phyloP scores from a whole-genome alignment of 805 yeast species.

The Candida ovalis region DNA sequence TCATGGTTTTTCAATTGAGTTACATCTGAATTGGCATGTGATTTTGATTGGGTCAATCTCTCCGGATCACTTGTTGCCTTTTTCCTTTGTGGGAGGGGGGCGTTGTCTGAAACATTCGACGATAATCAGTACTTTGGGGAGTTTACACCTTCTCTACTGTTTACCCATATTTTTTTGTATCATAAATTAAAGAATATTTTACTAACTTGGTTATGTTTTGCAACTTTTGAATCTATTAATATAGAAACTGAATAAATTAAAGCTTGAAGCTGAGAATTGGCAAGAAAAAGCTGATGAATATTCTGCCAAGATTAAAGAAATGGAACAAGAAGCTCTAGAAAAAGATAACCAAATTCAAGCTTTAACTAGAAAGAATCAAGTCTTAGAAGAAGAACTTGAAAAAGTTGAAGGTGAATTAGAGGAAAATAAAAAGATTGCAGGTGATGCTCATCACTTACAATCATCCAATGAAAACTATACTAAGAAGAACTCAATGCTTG shows the following conservation, averaged over 20 bases:
- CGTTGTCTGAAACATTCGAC: not conserved
- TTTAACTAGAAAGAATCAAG: conserved; percentile 85
- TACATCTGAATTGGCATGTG: not conserved
- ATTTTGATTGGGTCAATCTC: not conserved
- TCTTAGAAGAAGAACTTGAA: conserved; percentile 79
- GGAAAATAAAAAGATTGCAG: conserved; percentile 82
- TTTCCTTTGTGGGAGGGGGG: not conserved
- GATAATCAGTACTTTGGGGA: not conserved
- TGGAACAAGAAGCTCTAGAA: conserved; percentile 88
- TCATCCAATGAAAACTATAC: conserved; percentile 86
- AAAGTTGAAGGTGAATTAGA: conserved; percentile 69
- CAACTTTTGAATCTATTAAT: not conserved
- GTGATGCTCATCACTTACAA: conserved; percentile 84
- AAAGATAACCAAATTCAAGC: conserved; percentile 95
- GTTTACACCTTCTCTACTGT: not conserved
- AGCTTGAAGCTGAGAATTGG: conserved; percentile 94
- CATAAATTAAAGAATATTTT: not conserved
- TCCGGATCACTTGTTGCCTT: not conserved
- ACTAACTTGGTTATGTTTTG: not conserved
- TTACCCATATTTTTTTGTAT: too few relatives aligned
- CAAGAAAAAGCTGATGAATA: conserved; percentile 94
- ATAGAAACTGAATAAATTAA: conserved; percentile 82
- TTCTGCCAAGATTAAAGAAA: conserved; percentile 71
- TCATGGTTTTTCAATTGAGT: not conserved
- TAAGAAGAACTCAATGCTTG: conserved; percentile 84